Evolutionary conservation across 2,329 filamentous ascomycete genomes (phyloP), one percentile per base, ranked within the genome.

Genomic region (Phialemoniopsis sp.): DNA sequence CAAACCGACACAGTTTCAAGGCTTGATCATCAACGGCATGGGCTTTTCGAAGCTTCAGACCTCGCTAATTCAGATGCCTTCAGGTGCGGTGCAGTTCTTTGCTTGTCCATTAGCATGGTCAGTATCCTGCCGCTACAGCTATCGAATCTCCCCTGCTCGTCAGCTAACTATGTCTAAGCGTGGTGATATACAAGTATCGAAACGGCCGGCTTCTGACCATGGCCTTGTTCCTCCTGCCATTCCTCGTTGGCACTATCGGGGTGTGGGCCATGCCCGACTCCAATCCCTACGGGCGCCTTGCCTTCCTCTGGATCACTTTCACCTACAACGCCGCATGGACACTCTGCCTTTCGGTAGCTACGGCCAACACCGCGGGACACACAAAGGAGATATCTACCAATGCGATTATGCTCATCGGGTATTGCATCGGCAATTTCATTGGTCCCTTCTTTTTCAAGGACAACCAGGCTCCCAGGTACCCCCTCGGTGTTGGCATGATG

Each of bases 61-160:
- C 0, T 78, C 73, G 5, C 60, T 85, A 4, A 67, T 85, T 15
- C 85, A 82, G 52, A 85, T 85, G 46, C 82, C 82, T 0, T 84
- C 85, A 43, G 81, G 81, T 2, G 72, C 70, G 1, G 56, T 84
- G 6, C 81, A 85, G 54, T n/a, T n/a, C n/a, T 51, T 79, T 8
- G 62, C n/a, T n/a, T n/a, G n/a, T n/a, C n/a, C n/a, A n/a, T n/a
- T n/a, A n/a, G n/a, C n/a, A n/a, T n/a, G n/a, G n/a, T n/a, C n/a
- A n/a, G n/a, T n/a, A n/a, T n/a, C n/a, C n/a, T n/a, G n/a, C n/a
- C n/a, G n/a, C n/a, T n/a, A n/a, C n/a, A n/a, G n/a, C n/a, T n/a
- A n/a, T n/a, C n/a, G n/a, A n/a, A n/a, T n/a, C n/a, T n/a, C n/a
- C n/a, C n/a, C n/a, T n/a, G n/a, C n/a, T n/a, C n/a, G n/a, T n/a